Percentiles rank a stretch among this genome's conserved stretches.
Conservation (phyloP, 2,329 filamentous ascomycete species). For the Colletotrichum sp. region DNA sequence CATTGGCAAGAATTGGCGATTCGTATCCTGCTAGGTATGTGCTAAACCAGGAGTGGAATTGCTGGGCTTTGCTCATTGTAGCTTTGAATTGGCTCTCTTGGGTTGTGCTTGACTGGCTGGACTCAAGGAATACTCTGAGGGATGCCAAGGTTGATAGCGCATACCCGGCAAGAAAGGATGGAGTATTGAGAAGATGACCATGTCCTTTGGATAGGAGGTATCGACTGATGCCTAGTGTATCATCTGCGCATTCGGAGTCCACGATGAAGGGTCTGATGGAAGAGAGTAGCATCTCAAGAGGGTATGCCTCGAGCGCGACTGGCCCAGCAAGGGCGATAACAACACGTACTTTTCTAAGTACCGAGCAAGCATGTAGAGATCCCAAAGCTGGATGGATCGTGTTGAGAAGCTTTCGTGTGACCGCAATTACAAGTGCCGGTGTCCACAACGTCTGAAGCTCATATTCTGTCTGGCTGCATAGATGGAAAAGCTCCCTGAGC, state of each 20-base stretch:
- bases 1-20: constrained; percentile 55
- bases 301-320: constrained; percentile 78
- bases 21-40: constrained; percentile 70
- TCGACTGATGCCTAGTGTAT: constrained; percentile 84
- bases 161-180: constrained; percentile 83
- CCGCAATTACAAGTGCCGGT: constrained; percentile 73
- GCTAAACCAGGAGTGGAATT: constrained; percentile 81
- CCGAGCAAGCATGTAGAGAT: constrained; percentile 83
- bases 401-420: constrained; percentile 80
- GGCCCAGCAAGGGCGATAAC: constrained; percentile 79
- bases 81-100: constrained; percentile 83
- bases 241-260: constrained; percentile 87
- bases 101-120: constrained; percentile 78
- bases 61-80: constrained; percentile 76
- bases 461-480: constrained; percentile 76
- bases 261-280: constrained; percentile 79
- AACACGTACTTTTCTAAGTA: constrained; percentile 85
- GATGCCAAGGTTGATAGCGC: constrained; percentile 81
- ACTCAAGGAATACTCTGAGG: constrained; percentile 76
- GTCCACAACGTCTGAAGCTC: constrained; percentile 75
- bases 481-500: constrained; percentile 73
- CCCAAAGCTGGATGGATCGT: constrained; percentile 84
- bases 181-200: constrained; percentile 65
- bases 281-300: constrained; percentile 88
- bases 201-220: constrained; percentile 78